These are phyloP conservation scores for Ascochyta pisi DNA, from an alignment of 2,329 filamentous ascomycete species.

Conservation along the genomic window DNA sequence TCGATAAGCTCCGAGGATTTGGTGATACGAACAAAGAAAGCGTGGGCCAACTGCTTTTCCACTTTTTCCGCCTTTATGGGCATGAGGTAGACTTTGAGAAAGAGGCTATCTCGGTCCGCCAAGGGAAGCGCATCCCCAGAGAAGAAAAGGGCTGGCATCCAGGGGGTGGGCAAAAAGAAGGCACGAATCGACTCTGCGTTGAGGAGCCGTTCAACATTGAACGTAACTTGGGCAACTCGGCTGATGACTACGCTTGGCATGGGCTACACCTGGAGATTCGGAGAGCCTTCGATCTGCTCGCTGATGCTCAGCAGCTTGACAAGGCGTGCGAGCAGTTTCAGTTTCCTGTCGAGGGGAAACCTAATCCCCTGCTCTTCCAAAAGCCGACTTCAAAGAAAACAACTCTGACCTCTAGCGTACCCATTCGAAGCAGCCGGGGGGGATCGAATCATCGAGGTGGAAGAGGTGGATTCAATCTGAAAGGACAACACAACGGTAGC, in stretches of 20 bases:
- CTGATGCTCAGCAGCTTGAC: slow-evolving; percentile 74
- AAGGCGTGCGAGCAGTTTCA: slow-evolving; percentile 88
- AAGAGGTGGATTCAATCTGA: slow-evolving; percentile 56
- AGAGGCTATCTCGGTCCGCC: slow-evolving; percentile 81
- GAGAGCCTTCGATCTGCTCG: slow-evolving; percentile 83
- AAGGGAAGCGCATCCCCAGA: slow-evolving; percentile 79
- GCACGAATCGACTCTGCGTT: slow-evolving; percentile 80
- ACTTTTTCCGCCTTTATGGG: slow-evolving; percentile 94
- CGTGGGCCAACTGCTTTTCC: slow-evolving; percentile 85
- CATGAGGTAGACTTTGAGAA: slow-evolving; percentile 92
- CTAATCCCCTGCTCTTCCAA: slow-evolving; percentile 58
- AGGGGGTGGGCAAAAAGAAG: slow-evolving; percentile 56
- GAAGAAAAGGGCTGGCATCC: slow-evolving; percentile 88
- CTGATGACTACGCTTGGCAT: slow-evolving; percentile 91
- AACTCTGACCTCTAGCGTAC: slow-evolving; percentile 58
- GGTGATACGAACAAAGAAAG: slow-evolving; percentile 82
- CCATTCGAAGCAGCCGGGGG: slow-evolving; percentile 57
- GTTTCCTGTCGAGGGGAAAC: slow-evolving; percentile 80
- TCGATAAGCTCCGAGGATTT: slow-evolving; percentile 75
- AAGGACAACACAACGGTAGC: slow-evolving; percentile 52
- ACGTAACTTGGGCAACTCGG: slow-evolving; percentile 93
- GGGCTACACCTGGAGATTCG: slow-evolving; percentile 90
- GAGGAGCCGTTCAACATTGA: slow-evolving; percentile 94
- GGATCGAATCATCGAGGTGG: slow-evolving; percentile 54
- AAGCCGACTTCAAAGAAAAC: slow-evolving; percentile 61